Conservation (phyloP, 257 asterid species). For the Catharanthus roseus region DNA sequence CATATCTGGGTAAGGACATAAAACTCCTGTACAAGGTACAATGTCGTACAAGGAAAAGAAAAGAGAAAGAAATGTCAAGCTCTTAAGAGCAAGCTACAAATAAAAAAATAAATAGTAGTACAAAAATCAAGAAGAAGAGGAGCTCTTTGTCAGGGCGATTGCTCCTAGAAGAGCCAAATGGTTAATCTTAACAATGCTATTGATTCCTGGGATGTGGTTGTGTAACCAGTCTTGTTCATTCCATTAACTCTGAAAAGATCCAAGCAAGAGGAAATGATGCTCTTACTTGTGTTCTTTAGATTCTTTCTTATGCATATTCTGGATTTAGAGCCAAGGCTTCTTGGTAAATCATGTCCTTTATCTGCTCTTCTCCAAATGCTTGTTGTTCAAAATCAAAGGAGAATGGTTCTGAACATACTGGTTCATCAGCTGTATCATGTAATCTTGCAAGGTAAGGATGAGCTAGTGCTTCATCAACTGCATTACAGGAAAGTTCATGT, state of each 20-base stretch:
- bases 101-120: background rate
- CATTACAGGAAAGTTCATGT: background rate
- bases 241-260: background rate
- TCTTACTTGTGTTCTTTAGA: background rate
- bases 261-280: background rate
- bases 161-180: background rate
- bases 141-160: background rate
- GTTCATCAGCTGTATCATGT: slow-evolving; percentile 82
- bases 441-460: slow-evolving; percentile 80
- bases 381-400: slow-evolving; percentile 76
- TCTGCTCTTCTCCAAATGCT: slow-evolving; percentile 70
- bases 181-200: background rate
- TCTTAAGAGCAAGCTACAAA: background rate
- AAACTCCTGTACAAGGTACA: background rate
- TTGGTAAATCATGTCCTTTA: slow-evolving; percentile 81
- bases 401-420: slow-evolving; percentile 57
- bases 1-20: background rate
- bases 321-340: slow-evolving; percentile 79
- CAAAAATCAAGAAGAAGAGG: background rate
- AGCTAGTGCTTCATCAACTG: slow-evolving; percentile 84
- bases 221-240: background rate
- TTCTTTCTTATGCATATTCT: slow-evolving; percentile 23
- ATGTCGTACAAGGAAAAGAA: background rate
- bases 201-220: background rate
- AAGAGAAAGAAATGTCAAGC: background rate